These are phyloP conservation scores for Viola odorata DNA, from an alignment of 345 rosid genomes.

Conservation along the genomic window DNA sequence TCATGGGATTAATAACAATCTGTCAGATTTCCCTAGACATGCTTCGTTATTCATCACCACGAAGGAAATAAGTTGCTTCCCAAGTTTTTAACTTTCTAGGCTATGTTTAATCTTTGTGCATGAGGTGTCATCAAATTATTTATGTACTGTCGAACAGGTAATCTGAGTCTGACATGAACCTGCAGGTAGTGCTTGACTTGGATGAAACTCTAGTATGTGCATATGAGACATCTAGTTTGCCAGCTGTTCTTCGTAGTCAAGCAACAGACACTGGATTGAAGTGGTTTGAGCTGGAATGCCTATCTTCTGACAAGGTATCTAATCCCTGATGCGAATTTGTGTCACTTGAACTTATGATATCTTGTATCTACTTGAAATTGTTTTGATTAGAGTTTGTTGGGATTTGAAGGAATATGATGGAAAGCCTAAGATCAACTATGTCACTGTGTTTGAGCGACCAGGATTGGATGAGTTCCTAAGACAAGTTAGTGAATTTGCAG, in stretches of 20 bases:
- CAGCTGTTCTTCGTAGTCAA: slow-evolving; percentile 51
- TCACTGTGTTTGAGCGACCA: slow-evolving; percentile 97
- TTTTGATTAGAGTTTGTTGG: slow-evolving; percentile 30
- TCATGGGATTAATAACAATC: not conserved
- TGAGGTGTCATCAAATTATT: not conserved
- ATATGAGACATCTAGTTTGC: slow-evolving; percentile 78
- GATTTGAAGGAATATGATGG: slow-evolving; percentile 76
- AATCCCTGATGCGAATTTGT: not conserved
- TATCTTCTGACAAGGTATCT: slow-evolving; percentile 87
- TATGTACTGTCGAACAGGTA: too few relatives aligned
- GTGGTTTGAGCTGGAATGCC: slow-evolving; percentile 88
- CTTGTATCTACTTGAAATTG: slow-evolving; percentile 3
- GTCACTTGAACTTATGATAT: slow-evolving; percentile 3
- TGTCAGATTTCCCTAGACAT: not conserved
- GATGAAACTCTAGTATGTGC: slow-evolving; percentile 97
- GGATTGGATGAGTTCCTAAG: slow-evolving; percentile 77
- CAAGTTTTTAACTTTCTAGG: not conserved
- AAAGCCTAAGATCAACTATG: slow-evolving; percentile 75
- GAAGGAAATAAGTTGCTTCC: not conserved
- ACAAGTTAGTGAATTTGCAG: slow-evolving; percentile 69
- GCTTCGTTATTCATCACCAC: too few relatives aligned
- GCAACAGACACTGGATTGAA: slow-evolving; percentile 73
- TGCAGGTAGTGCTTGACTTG: slow-evolving; percentile 95
- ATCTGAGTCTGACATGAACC: too few relatives aligned
- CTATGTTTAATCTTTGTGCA: not conserved